phyloP scores from a whole-genome alignment of 140 eudicot genomes.

The Stevia rebaudiana region DNA sequence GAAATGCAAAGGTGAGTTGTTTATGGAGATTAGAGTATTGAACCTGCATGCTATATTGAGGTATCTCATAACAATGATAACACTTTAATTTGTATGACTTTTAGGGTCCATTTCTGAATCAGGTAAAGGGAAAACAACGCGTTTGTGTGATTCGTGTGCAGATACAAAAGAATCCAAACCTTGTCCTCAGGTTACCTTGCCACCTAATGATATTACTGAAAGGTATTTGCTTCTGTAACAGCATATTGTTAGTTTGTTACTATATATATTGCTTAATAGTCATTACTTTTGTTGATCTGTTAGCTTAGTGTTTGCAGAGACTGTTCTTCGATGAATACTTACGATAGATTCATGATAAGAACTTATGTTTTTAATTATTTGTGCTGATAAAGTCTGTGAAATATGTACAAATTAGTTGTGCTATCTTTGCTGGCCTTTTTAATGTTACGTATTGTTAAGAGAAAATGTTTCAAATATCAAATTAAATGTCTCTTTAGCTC shows the following conservation, averaged over 20 bases:
- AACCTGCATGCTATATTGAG: neutral
- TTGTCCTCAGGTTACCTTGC: conserved; percentile 18
- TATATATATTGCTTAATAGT: neutral
- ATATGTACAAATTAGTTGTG: neutral
- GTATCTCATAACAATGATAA: conserved; percentile 6
- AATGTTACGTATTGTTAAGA: neutral
- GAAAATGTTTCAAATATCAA: neutral
- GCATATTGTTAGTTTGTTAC: neutral
- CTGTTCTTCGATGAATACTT: neutral
- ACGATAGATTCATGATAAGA: neutral
- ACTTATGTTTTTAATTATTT: neutral
- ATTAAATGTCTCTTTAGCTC: neutral
- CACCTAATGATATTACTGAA: conserved; percentile 19
- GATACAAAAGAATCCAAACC: conserved; percentile 31
- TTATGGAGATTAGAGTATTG: neutral
- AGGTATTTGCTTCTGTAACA: conserved; percentile 35
- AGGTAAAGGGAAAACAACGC: conserved; percentile 36
- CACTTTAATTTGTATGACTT: conserved; percentile 16
- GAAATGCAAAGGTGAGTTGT: conserved; percentile 63
- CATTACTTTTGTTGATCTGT: neutral
- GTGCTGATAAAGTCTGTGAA: neutral
- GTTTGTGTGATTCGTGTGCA: conserved; percentile 53
- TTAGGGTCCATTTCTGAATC: conserved; percentile 49
- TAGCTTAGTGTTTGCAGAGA: conserved; percentile 5
- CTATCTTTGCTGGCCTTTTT: conserved; percentile 6